These are phyloP conservation scores for Xylaria sp. DNA, from an alignment of 2,329 filamentous ascomycete genomes.

Conservation along the genomic window DNA sequence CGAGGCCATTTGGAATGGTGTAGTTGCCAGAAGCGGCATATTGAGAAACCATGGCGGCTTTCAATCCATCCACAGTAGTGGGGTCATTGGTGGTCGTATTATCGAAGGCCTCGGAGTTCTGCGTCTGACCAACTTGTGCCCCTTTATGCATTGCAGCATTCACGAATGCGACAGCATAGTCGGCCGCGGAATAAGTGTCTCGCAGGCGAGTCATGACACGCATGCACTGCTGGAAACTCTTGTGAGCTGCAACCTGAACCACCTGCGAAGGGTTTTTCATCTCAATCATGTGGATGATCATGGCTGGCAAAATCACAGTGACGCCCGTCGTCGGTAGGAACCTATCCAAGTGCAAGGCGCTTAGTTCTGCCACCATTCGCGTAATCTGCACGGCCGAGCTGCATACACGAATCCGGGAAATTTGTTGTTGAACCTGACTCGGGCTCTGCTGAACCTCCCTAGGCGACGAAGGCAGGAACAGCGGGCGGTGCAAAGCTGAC, in stretches of 20 bases:
- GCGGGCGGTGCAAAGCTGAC: conserved; percentile 89
- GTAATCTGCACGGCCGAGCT: conserved; percentile 88
- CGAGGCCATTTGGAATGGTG: conserved; percentile 33
- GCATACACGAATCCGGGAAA: conserved; percentile 83
- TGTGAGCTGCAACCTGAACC: conserved; percentile 76
- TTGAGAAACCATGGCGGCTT: conserved; percentile 39
- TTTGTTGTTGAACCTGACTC: conserved; percentile 81
- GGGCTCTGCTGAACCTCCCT: conserved; percentile 62
- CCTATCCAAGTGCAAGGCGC: conserved; percentile 75
- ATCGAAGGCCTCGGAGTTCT: conserved; percentile 13
- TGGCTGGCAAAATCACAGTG: conserved; percentile 88
- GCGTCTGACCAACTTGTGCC: conserved; percentile 26
- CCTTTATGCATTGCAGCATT: conserved; percentile 88
- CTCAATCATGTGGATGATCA: conserved; percentile 92
- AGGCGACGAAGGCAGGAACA: conserved; percentile 82
- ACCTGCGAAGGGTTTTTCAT: conserved; percentile 84
- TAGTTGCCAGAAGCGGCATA: conserved; percentile 35
- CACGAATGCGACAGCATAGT: conserved; percentile 95
- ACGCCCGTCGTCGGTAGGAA: conserved; percentile 90
- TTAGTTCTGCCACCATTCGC: conserved; percentile 80
- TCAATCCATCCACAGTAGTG: conserved; percentile 51
- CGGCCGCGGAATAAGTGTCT: conserved; percentile 92
- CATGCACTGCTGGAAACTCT: conserved; percentile 92
- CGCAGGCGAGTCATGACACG: conserved; percentile 86
- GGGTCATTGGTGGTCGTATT: conserved; percentile 71